Base-by-base conservation (phyloP, 768 basidiomycete genomes). In the Boletus barrowsii region DNA sequence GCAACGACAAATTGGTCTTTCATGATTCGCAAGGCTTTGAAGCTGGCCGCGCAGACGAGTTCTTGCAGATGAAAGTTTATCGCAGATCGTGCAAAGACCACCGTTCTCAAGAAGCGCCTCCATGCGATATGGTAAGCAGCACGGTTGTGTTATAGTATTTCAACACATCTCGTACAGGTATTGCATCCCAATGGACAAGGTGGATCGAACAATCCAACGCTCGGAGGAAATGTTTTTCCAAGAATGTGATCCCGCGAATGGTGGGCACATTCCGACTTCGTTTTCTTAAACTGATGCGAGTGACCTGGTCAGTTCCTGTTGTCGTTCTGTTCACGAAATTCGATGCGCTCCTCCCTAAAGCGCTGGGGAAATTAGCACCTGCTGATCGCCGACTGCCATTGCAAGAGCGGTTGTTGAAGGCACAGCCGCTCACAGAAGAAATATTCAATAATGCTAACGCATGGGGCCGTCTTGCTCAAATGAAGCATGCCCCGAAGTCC, bases 271-370 rank as follows among this genome's bases (percentile, higher is more conserved):
- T n/a, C n/a, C n/a, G 22, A 22, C 1, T 2, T 9, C 15, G 29
- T 10, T 2, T 15, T 18, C n/a, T 26, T 3, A 20, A 26, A 4
- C 32, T 56, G 14, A 24, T 17, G 1, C 15, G 2, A 22, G 30
- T 33, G 5, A 24, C n/a, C n/a, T n/a, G n/a, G n/a, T n/a, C 18
- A 56, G 55, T 53, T 18, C 55, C 57, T 10, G 49, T 55, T 9
- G 18, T 58, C 1, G 49, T 58, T 9, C 5, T 56, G 18, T 56
- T 58, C 46, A 58, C 54, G n/a, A n/a, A n/a, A n/a, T n/a, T n/a
- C n/a, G n/a, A n/a, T n/a, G n/a, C n/a, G n/a, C n/a, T n/a, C n/a
- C n/a, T n/a, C n/a, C n/a, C n/a, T n/a, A n/a, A n/a, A n/a, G n/a
- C n/a, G n/a, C n/a, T n/a, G n/a, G n/a, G n/a, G n/a, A n/a, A n/a